Conservation (phyloP, 139 green algal species). For the Trebouxia sp. region DNA sequence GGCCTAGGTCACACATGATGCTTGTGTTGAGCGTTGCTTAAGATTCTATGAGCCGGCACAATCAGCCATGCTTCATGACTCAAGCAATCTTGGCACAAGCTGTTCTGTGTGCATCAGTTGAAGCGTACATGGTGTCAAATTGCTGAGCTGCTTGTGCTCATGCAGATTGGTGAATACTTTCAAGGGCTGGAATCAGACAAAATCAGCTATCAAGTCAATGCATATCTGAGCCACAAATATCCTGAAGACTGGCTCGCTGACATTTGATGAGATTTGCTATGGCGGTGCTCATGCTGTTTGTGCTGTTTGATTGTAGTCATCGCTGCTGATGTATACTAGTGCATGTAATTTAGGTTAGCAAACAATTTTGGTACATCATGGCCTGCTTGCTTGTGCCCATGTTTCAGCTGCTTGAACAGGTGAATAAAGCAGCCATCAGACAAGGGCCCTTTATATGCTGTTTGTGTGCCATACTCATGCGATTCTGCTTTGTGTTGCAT, state of each 20-base stretch:
- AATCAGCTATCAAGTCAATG: conserved; percentile 16
- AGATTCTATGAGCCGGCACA: neutral
- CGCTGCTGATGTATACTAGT: no score
- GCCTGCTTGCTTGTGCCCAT: no score
- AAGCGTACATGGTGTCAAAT: neutral
- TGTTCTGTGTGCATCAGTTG: neutral
- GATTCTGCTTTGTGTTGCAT: no score
- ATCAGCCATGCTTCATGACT: no score
- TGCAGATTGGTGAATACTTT: conserved; percentile 23
- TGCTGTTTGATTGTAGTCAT: no score
- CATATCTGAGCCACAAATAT: neutral
- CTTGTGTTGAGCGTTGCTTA: neutral
- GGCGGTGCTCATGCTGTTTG: no score
- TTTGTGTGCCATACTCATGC: no score
- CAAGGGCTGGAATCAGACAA: neutral
- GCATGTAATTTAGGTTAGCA: neutral
- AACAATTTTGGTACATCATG: no score
- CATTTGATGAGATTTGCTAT: neutral
- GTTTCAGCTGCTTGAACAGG: no score
- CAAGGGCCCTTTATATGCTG: no score
- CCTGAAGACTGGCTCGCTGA: conserved; percentile 19
- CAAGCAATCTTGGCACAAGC: neutral
- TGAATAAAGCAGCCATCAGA: no score
- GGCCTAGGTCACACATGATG: neutral
- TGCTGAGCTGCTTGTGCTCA: neutral